Conservation (phyloP, 2,329 filamentous ascomycete species). For the Leptographium galeiforme region DNA sequence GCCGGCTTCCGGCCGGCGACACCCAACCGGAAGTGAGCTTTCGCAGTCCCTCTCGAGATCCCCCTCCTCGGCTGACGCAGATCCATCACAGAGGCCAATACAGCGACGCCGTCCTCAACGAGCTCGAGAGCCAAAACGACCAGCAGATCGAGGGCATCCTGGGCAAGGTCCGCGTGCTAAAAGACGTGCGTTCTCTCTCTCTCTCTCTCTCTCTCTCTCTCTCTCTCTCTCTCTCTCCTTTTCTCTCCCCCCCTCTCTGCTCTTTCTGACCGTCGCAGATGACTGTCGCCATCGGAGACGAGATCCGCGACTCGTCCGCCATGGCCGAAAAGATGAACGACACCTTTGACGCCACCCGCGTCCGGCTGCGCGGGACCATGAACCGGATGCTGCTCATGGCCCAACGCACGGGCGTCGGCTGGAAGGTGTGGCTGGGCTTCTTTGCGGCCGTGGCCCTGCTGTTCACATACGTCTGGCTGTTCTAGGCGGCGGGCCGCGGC, state of each 20-base stretch:
- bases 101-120: conserved; percentile 78
- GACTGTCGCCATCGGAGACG: conserved; percentile 84
- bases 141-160: conserved; percentile 79
- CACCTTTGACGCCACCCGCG: conserved; percentile 71
- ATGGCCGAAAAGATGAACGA: conserved; percentile 95
- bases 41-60: too few relatives aligned
- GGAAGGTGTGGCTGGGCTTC: conserved; percentile 87
- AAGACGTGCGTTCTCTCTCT: conserved; percentile 52
- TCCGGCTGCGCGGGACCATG: conserved; percentile 82
- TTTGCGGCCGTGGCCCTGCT: conserved; percentile 70
- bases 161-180: conserved; percentile 78
- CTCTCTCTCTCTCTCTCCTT: background rate
- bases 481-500: conserved; percentile 29
- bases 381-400: conserved; percentile 95
- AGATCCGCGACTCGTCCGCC: conserved; percentile 80
- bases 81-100: conserved; percentile 62
- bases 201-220: background rate
- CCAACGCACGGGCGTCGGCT: conserved; percentile 82
- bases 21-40: conserved; percentile 49
- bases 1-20: conserved; percentile 51
- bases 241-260: background rate
- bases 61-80: background rate
- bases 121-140: conserved; percentile 93
- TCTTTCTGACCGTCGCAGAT: conserved; percentile 40
- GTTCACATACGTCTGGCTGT: conserved; percentile 90